A percentile compares a stretch with the other conserved stretches of the same genome.
Evolutionary conservation across 2,329 filamentous ascomycete species (phyloP).

Genomic region (Clonostachys chloroleuca): DNA sequence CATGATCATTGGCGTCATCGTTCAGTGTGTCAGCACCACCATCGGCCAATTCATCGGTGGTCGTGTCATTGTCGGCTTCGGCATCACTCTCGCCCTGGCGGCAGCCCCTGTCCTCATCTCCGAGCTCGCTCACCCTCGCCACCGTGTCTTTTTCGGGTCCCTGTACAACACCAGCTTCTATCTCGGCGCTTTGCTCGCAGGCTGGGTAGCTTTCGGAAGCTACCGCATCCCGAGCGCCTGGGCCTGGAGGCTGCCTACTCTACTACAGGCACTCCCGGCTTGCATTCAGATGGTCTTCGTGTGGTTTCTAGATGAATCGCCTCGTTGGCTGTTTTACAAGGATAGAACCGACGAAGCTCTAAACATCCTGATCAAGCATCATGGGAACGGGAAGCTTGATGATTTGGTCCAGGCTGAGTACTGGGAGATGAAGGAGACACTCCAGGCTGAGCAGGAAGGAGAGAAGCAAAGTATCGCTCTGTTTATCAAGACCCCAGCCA

Average conservation of each 20-base stretch:
- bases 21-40: conserved; percentile 11
- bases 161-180: conserved; percentile 29
- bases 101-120: conserved; percentile 22
- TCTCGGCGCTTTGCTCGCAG: conserved; percentile 31
- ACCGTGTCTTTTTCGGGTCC: conserved; percentile 18
- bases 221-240: conserved; percentile 28
- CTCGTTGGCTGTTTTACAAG: conserved; percentile 21
- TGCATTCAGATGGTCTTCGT: conserved; percentile 34
- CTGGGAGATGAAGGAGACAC: conserved; percentile 42
- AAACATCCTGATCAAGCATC: conserved; percentile 38
- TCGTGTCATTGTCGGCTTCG: conserved; percentile 23
- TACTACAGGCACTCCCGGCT: conserved; percentile 30
- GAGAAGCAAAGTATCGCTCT: conserved; percentile 49
- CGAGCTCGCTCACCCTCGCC: conserved; percentile 24
- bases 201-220: conserved; percentile 14
- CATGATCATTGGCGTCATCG: background rate
- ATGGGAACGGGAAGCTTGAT: conserved; percentile 38
- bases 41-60: conserved; percentile 28
- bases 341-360: conserved; percentile 36
- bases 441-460: conserved; percentile 31
- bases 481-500: conserved; percentile 14
- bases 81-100: conserved; percentile 17
- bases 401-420: conserved; percentile 42
- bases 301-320: conserved; percentile 30
- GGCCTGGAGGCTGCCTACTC: conserved; percentile 26